A percentile compares a stretch with the other conserved stretches of the same genome.
Evolutionary conservation across 495 filamentous ascomycete genomes (phyloP).

Genomic region (Achaetomiella virescens): DNA sequence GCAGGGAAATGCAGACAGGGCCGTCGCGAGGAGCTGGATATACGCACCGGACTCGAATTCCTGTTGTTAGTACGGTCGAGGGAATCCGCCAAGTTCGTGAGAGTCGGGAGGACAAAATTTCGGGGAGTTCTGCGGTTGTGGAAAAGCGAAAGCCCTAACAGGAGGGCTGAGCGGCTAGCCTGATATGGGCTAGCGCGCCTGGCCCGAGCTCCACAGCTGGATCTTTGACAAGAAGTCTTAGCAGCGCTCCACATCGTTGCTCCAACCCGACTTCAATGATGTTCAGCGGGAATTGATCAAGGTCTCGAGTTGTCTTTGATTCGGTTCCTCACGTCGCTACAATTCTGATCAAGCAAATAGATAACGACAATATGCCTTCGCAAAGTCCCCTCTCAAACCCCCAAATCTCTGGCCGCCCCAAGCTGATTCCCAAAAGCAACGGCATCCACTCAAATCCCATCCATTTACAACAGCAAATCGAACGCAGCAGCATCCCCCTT

Average conservation of each 20-base stretch:
- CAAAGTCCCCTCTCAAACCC: background rate
- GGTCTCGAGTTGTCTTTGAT: background rate
- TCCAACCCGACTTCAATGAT: background rate
- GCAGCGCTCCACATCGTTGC: background rate
- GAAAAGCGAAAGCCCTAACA: constrained; percentile 30
- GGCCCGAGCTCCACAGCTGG: constrained; percentile 13
- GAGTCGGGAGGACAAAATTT: constrained; percentile 22
- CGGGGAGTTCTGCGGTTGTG: constrained; percentile 25
- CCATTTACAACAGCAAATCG: background rate
- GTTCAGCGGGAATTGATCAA: background rate
- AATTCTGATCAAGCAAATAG: no score
- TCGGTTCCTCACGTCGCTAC: no score
- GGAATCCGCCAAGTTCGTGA: constrained; percentile 22
- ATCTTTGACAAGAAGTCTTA: background rate
- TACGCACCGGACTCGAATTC: constrained; percentile 26
- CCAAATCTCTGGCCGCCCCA: background rate
- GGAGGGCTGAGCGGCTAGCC: constrained; percentile 12
- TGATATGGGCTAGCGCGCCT: constrained; percentile 2
- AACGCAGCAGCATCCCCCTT: background rate
- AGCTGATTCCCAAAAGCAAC: background rate
- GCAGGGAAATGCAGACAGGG: background rate
- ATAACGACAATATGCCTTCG: no score
- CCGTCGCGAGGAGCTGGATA: constrained; percentile 3
- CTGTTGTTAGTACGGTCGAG: constrained; percentile 29
- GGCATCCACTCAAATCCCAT: background rate